Evolutionary conservation across 257 asterid genomes (phyloP).

Genomic region (Echites panduratus): DNA sequence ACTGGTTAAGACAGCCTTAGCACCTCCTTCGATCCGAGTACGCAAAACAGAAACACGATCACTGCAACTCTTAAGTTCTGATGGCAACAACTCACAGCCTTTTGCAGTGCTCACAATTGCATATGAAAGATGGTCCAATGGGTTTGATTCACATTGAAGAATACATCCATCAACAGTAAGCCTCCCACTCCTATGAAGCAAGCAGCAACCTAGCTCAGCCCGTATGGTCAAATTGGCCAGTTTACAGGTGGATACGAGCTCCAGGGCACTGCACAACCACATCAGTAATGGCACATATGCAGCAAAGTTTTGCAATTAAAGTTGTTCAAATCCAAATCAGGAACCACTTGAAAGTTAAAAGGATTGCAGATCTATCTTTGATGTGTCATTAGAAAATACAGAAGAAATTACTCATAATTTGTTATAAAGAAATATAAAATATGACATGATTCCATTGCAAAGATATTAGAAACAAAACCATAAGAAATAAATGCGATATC

Average conservation of each 20-base stretch:
- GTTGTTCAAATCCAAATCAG: neutral
- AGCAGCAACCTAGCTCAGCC: constrained; percentile 94
- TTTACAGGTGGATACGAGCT: constrained; percentile 80
- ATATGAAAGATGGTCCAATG: constrained; percentile 88
- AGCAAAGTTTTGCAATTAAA: neutral
- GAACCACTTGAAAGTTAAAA: neutral
- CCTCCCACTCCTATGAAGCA: constrained; percentile 91
- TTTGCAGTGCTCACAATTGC: constrained; percentile 89
- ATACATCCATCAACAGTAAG: constrained; percentile 80
- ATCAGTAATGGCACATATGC: constrained; percentile 13
- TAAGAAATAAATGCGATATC: neutral
- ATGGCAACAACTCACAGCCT: constrained; percentile 28
- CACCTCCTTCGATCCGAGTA: constrained; percentile 93
- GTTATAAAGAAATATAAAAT: neutral
- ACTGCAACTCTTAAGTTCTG: constrained; percentile 28
- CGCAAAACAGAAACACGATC: constrained; percentile 63
- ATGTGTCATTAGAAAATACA: neutral
- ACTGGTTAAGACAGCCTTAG: constrained; percentile 83
- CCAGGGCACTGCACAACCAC: constrained; percentile 68
- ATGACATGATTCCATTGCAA: neutral
- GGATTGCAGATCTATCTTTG: neutral
- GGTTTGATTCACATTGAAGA: constrained; percentile 87
- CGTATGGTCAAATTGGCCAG: constrained; percentile 85
- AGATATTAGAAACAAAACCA: neutral
- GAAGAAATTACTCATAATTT: neutral